A percentile compares a stretch with the other conserved stretches of the same genome.
Conservation (phyloP, 148 eudicot species). For the Vaccinium corymbosum region DNA sequence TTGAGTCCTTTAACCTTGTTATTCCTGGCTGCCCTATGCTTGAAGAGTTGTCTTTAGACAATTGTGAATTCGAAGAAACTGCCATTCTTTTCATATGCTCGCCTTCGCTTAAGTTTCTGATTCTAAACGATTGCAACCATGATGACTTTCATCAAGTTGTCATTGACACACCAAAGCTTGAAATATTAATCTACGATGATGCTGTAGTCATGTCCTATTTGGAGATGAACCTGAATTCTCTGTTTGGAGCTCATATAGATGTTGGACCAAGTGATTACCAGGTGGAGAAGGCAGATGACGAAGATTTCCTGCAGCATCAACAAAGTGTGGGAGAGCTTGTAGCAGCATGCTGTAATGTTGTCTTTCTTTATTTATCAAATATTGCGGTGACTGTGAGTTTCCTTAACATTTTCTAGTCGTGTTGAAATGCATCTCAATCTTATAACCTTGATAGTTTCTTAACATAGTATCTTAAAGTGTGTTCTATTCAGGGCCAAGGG, state of each 20-base stretch:
- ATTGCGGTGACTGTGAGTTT: not conserved
- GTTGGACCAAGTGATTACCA: not conserved
- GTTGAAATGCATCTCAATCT: not conserved
- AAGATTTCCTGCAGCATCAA: not conserved
- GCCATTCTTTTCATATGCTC: not conserved
- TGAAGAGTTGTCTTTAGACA: not conserved
- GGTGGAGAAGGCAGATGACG: not conserved
- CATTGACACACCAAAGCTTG: not conserved
- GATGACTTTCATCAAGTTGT: not conserved
- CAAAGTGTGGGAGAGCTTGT: not conserved
- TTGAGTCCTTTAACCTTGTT: not conserved
- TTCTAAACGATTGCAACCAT: not conserved
- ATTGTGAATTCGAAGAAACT: not conserved
- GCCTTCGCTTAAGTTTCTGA: not conserved
- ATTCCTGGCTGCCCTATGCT: slow-evolving; percentile 11
- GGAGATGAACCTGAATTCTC: not conserved
- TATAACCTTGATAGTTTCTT: not conserved
- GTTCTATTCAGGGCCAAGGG: too few species aligned
- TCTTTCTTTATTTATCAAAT: not conserved
- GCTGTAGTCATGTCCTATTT: not conserved
- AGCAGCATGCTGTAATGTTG: not conserved
- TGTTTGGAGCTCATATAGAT: not conserved
- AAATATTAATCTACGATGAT: not conserved
- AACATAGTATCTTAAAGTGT: too few species aligned
- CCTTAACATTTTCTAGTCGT: not conserved